Percentiles rank a stretch among this genome's conserved stretches.
Conservation (phyloP, 2,329 filamentous ascomycete species). For the Incumbomyces lentus region DNA sequence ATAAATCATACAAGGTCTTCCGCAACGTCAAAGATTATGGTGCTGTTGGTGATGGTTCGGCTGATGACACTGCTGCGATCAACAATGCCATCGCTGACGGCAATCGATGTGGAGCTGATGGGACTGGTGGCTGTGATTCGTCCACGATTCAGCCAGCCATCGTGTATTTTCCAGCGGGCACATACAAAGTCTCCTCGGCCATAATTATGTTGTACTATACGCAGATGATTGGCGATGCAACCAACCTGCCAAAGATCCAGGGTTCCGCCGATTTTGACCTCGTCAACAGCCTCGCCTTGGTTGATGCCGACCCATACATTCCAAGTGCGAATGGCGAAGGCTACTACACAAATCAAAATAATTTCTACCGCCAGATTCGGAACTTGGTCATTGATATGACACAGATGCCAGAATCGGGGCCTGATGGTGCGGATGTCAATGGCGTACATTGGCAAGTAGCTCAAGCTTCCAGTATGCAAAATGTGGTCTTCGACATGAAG, state of each 20-base stretch:
- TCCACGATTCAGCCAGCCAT: conserved; percentile 73
- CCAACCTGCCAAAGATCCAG: conserved; percentile 63
- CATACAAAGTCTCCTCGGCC: conserved; percentile 68
- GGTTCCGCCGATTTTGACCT: conserved; percentile 53
- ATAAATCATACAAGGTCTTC: conserved; percentile 56
- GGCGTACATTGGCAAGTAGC: conserved; percentile 79
- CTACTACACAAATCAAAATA: conserved; percentile 71
- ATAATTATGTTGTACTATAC: conserved; percentile 87
- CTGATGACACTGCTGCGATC: conserved; percentile 82
- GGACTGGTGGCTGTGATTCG: conserved; percentile 67
- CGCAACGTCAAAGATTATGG: conserved; percentile 70
- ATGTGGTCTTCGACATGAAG: conserved; percentile 71
- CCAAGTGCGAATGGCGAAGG: conserved; percentile 47
- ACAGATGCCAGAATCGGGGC: conserved; percentile 40
- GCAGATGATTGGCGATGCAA: conserved; percentile 75
- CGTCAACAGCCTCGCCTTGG: conserved; percentile 64
- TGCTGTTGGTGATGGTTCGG: conserved; percentile 57
- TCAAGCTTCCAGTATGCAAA: conserved; percentile 71
- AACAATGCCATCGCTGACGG: conserved; percentile 72
- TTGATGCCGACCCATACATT: conserved; percentile 80
- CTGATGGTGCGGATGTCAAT: conserved; percentile 41
- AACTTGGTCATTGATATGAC: conserved; percentile 74
- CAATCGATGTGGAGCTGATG: conserved; percentile 70
- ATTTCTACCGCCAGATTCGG: conserved; percentile 74
- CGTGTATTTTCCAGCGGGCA: conserved; percentile 85